Base-by-base conservation (phyloP, 2,329 filamentous ascomycete species). In the Trichoderma citrinoviride region DNA sequence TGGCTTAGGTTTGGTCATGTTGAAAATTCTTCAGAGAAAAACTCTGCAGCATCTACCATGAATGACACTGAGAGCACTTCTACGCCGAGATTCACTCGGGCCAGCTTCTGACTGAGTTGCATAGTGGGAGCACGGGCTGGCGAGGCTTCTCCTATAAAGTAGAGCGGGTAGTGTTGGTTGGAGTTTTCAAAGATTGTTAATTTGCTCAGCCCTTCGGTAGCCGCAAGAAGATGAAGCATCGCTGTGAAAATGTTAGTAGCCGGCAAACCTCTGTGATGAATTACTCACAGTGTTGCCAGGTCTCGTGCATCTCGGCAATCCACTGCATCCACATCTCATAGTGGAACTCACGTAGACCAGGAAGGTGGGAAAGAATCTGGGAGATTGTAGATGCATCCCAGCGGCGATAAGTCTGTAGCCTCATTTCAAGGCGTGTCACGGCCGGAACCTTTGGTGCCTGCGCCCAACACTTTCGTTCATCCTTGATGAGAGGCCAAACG, bases 291-390 rank as follows among this genome's bases (percentile, higher is more conserved):
- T 67, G 25, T 61, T 63, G 49, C 19, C 61, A 69, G 64, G 14
- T 76, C 71, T 74, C 67, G 70, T 74, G 23, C 70, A 67, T 17
- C 69, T 77, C 76, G 8, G 73, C 74, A 61, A 3, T 14, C 70
- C 68, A 75, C 67, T 77, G 74, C 67, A 73, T 75, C 76, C 77
- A 79, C 58, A 75, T 77, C 67, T 78, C 76, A 68, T 77, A 78
- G 60, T 72, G 72, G 67, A 79, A 67, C 67, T 79, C 74, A 67
- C 74, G 71, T 57, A 80, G 64, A 62, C 71, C 73, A 15, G 77
- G 74, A 65, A 78, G 71, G 52, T 72, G 73, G 12, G 73, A 66
- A 65, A 78, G 68, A 69, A 79, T 76, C 15, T 74, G 68, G 33
- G 69, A 68, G 27, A 78, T 70, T 37, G 72, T 68, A 23, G 56